Evolutionary conservation across 2,329 filamentous ascomycete species (phyloP), one percentile per base, ranked within the genome.

Genomic region (Talaromyces funiculosus): DNA sequence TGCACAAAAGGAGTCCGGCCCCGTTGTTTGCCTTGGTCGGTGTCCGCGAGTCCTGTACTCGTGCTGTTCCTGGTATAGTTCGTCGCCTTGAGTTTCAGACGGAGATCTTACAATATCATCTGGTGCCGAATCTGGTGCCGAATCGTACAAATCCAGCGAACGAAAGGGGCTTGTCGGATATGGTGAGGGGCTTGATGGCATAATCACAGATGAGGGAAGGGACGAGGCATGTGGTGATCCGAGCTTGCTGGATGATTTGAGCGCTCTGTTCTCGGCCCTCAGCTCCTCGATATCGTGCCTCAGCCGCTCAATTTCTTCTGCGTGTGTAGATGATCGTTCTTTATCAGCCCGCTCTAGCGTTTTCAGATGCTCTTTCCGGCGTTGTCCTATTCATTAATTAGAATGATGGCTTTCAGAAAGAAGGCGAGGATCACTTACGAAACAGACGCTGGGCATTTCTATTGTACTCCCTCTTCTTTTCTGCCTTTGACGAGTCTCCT

Each of bases 401-500:
- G 57, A 59, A 43, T 47, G 26, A 47, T 35, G 24, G 47, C 45
- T 31, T 55, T 40, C 42, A 59, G 10, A 9, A 42, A 42, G 38
- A 35, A 16, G 10, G 18, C 1, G 9, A n/a, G 12, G 3, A 22
- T 6, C 8, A 31, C 40, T 61, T 75, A 78, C 76, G 74, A 64
- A 78, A 78, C 64, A 78, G 74, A 64, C 76, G 66, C 60, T 78
- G 76, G 51, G 76, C 76, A 64, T 78, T 73, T 53, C 76, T 71
- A 62, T 78, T 78, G 65, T 72, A 72, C 61, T 71, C 69, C 60
- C 63, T 65, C 40, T 65, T 65, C 65, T 69, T 70, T 18, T 69
- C 68, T 57, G 63, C 64, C 63, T 71, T 71, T 57, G 60, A 66
- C 43, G 65, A 63, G 51, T 71, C 69, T 40, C 65, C 66, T 58